Evolutionary conservation across 2,329 filamentous ascomycete genomes (phyloP).

Genomic region (Fulvia fulva): DNA sequence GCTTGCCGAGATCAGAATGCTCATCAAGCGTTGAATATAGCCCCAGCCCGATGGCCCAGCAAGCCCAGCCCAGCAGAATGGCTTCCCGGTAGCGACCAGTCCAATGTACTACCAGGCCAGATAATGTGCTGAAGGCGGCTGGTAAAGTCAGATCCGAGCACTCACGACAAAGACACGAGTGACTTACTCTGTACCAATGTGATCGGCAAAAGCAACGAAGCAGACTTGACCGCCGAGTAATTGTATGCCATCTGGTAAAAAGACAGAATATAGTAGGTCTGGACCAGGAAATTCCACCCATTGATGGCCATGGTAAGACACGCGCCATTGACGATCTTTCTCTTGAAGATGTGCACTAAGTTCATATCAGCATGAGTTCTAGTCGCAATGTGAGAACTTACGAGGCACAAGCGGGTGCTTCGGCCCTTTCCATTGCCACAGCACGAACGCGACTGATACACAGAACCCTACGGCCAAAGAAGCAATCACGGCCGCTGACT

Average conservation of each 20-base stretch:
- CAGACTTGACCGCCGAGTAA: constrained; percentile 19
- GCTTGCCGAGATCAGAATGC: constrained; percentile 46
- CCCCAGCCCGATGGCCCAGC: constrained; percentile 19
- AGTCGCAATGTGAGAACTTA: constrained; percentile 18
- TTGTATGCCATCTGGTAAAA: constrained; percentile 22
- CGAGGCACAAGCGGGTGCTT: constrained; percentile 47
- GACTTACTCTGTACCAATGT: constrained; percentile 14
- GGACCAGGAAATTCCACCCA: constrained; percentile 58
- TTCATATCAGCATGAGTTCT: not conserved
- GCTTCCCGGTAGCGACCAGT: constrained; percentile 20
- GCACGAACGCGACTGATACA: constrained; percentile 47
- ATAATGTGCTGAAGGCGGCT: constrained; percentile 16
- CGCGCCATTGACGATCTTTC: constrained; percentile 51
- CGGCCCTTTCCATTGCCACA: constrained; percentile 53
- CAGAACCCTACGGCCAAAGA: constrained; percentile 47
- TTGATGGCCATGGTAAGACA: constrained; percentile 49
- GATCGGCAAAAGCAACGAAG: constrained; percentile 17
- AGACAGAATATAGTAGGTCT: constrained; percentile 42
- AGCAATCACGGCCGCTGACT: constrained; percentile 52
- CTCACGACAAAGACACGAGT: not conserved
- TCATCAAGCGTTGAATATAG: constrained; percentile 19
- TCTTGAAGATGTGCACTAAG: constrained; percentile 52
- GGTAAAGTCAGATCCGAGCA: not conserved
- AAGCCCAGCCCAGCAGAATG: constrained; percentile 43
- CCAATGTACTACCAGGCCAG: constrained; percentile 20